Evolutionary conservation across 129 eudicot genomes (phyloP), one percentile per base, ranked within the genome.

Genomic region (Solidago caesia): DNA sequence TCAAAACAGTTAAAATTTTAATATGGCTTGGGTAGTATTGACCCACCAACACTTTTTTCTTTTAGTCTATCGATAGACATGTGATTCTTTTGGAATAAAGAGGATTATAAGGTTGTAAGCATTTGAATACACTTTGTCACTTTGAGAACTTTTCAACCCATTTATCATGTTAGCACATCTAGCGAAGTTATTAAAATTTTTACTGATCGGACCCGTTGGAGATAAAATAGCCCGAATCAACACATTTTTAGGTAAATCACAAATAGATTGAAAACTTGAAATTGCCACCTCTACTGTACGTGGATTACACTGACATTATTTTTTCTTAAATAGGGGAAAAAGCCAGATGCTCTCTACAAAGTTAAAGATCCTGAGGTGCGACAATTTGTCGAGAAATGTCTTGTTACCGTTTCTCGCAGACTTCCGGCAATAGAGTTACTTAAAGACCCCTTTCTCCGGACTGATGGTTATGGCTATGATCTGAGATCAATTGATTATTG

Each of bases 311-410:
- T 45, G 15, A 73, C 16, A 16, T 14, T 77, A 33, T 67, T 44
- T 53, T 39, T 10, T 65, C 67, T 26, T 43, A 72, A 65, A 46
- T 75, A 92, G 98, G 98, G 98, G 39, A 86, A 86, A 73, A 93
- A 81, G 72, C 98, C 98, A 0, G 68, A 79, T 80, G 87, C 97
- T 44, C 84, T 93, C 21, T 86, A 84, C 83, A 93, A 93, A 75
- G 97, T 93, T 15, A 80, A 84, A 81, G 94, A 92, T 68, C 96
- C 91, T 0, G 87, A 89, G 70, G 87, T 92, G 33, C 87, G 89
- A 68, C 76, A 71, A 80, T 93, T 90, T 60, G 87, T 93, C 13
- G 97, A 93, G 82, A 93, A 88, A 81, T 93, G 98, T 62, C 78
- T 93, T 55, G 92, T 96, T 53, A 84, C 92, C 0, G 98, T 88